These are phyloP conservation scores for Cordyceps militaris DNA, from an alignment of 2,329 filamentous ascomycete genomes.

Conservation along the genomic window DNA sequence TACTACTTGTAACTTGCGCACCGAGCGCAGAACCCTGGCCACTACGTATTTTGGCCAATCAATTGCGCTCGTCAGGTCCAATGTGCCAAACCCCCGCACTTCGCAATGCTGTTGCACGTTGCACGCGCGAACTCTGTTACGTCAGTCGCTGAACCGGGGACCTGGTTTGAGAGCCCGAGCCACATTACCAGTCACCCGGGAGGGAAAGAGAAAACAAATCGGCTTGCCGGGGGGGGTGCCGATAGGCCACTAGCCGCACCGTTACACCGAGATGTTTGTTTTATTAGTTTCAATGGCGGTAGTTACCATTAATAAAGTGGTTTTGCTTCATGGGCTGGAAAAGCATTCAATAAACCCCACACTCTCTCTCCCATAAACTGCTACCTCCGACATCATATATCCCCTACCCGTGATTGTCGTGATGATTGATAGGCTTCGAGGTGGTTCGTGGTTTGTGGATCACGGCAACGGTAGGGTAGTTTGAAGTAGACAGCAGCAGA, in stretches of 20 bases:
- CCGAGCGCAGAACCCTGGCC: neutral
- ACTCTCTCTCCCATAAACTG: too few relatives aligned
- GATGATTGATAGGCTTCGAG: too few relatives aligned
- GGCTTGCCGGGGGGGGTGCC: neutral
- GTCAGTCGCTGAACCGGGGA: constrained; percentile 6
- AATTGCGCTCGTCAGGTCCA: neutral
- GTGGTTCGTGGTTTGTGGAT: too few relatives aligned
- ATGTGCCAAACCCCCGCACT: constrained; percentile 1
- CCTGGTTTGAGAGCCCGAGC: constrained; percentile 3
- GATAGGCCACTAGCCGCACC: neutral
- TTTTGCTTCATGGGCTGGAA: too few relatives aligned
- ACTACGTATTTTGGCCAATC: constrained; percentile 10
- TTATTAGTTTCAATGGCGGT: too few relatives aligned
- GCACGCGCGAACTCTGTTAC: neutral
- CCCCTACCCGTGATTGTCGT: too few relatives aligned
- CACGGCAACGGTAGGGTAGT: too few relatives aligned
- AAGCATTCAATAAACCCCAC: too few relatives aligned
- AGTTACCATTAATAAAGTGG: too few relatives aligned
- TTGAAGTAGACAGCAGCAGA: too few relatives aligned
- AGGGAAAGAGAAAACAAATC: constrained; percentile 8
- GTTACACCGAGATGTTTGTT: neutral
- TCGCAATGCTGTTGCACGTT: neutral
- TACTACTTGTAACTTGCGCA: neutral
- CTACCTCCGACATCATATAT: too few relatives aligned
- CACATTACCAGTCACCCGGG: constrained; percentile 3